Evolutionary conservation across 1,139 yeast genomes (phyloP).

Genomic region (Zhuliangozyma blackwelliae): DNA sequence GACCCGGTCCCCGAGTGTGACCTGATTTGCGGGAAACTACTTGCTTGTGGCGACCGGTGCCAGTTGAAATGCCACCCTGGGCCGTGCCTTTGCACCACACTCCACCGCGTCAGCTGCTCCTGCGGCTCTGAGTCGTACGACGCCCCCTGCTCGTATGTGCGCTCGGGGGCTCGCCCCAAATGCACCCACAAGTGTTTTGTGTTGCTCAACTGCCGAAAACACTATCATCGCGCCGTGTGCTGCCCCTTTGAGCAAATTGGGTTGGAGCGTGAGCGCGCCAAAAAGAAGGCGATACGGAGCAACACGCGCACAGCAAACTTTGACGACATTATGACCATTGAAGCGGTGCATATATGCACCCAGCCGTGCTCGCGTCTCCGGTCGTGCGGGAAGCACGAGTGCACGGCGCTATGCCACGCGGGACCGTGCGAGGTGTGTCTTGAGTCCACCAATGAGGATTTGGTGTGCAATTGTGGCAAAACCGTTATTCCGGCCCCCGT

Average conservation of each 20-base stretch:
- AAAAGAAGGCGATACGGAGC: constrained; percentile 48
- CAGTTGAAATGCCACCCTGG: constrained; percentile 72
- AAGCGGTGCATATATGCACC: constrained; percentile 76
- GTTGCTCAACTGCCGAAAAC: constrained; percentile 74
- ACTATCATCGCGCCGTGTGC: constrained; percentile 65
- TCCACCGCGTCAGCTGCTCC: constrained; percentile 44
- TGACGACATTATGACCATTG: constrained; percentile 58
- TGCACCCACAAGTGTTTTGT: constrained; percentile 79
- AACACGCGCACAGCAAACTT: constrained; percentile 29
- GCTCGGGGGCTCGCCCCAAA: constrained; percentile 48
- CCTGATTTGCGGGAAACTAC: constrained; percentile 52
- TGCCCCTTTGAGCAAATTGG: constrained; percentile 68
- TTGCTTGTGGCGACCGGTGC: constrained; percentile 76
- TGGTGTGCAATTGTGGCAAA: constrained; percentile 80
- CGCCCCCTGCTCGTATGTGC: constrained; percentile 61
- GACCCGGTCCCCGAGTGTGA: constrained; percentile 79
- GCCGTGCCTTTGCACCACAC: constrained; percentile 59
- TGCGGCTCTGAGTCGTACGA: constrained; percentile 49
- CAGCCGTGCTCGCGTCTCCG: constrained; percentile 62
- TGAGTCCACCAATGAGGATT: constrained; percentile 78
- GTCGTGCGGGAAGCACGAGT: constrained; percentile 69
- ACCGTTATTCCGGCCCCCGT: constrained; percentile 83
- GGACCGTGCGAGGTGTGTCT: constrained; percentile 85
- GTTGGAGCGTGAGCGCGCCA: constrained; percentile 53
- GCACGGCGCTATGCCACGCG: constrained; percentile 73